A percentile compares a stretch with the other conserved stretches of the same genome.
Conservation (phyloP, 331 rosid genomes). For the Cucumis variabilis region DNA sequence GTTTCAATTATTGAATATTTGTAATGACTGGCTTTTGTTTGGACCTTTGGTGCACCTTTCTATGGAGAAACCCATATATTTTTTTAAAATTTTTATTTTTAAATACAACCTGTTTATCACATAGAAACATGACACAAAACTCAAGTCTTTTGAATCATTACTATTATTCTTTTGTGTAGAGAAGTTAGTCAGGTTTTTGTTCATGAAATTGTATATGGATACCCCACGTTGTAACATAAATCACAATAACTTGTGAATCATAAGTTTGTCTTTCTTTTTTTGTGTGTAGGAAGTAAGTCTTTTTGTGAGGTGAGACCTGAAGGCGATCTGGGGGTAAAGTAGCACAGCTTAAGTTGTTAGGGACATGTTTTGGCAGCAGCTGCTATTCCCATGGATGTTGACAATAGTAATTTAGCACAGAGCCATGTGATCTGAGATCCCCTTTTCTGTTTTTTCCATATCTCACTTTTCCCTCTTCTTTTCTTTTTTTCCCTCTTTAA, state of each 20-base stretch:
- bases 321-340: background rate
- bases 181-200: background rate
- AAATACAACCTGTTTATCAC: background rate
- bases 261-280: background rate
- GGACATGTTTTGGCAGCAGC: conserved; percentile 18
- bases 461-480: background rate
- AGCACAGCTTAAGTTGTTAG: background rate
- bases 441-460: conserved; percentile 1
- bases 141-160: background rate
- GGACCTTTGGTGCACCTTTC: no score
- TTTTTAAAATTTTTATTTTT: background rate
- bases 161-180: background rate
- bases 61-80: no score
- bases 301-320: background rate
- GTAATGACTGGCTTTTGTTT: background rate
- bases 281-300: background rate
- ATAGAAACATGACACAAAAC: background rate
- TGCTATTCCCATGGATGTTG: background rate
- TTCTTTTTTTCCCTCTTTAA: no score
- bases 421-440: background rate
- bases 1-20: background rate
- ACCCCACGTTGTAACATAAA: background rate
- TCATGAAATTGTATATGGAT: no score
- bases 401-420: background rate
- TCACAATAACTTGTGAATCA: background rate